Base-by-base conservation (phyloP, 116 monocot species). In the Thalassia testudinum region DNA sequence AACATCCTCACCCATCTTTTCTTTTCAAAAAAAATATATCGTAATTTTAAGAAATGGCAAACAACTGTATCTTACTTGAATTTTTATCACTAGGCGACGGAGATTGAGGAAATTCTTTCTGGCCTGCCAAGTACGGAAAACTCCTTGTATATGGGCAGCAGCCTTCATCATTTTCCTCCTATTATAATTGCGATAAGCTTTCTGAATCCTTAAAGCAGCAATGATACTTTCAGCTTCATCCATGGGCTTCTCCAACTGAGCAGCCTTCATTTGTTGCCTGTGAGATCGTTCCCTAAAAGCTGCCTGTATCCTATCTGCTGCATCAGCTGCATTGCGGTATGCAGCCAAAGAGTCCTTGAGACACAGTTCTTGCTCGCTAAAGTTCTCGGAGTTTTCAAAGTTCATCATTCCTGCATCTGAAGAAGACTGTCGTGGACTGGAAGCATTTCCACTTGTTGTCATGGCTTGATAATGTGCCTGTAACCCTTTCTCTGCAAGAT, bases 161-260 rank as follows among this genome's bases (percentile, higher is more conserved):
- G 95, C 95, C 42, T 68, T 85, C 81, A 97, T 77, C 64, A 72
- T 45, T 67, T 65, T 97, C 64, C 73, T 56, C 52, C 75, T 60
- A 37, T 54, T 77, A 42, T 85, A 66, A 20, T 75, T 82, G 26
- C 72, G 78, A 54, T 69, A 88, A n/a, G 95, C 95, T 57, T 82
- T 73, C 43, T 97, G 95, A 68, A 97, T 97, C 72, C 57, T 97
- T 26, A 97, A 24, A 72, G 89, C 95, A 50, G 89, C 75, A 79
- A 88, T 52, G 38, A 88, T 88, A 23, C 53, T 26, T 1, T 51
- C 22, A 56, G 89, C 88, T 67, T 97, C 85, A 26, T 54, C 50
- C 52, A 75, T 70, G 52, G 85, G 63, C 37, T 77, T 77, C 27
- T 64, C 64, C 65, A 78, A 58, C 66, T 81, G 75, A 38, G 77